These are phyloP conservation scores for Microdochium paspali DNA, from an alignment of 2,329 filamentous ascomycete genomes.

Conservation along the genomic window DNA sequence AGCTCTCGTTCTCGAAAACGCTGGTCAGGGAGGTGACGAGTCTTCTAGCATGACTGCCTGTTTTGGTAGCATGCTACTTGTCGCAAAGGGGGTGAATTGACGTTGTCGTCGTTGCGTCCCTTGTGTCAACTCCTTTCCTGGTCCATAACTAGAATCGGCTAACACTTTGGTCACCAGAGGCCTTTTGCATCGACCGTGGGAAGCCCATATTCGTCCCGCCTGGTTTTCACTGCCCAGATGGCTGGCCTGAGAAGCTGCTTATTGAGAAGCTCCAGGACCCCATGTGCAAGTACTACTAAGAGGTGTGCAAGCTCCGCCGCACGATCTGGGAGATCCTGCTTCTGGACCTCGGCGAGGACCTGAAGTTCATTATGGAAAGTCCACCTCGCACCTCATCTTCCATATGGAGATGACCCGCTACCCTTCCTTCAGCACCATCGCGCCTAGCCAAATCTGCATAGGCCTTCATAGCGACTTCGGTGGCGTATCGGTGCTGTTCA, in stretches of 20 bases:
- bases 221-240: constrained; percentile 18
- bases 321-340: constrained; percentile 15
- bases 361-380: constrained; percentile 8
- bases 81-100: constrained; percentile 12
- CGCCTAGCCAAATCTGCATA: constrained; percentile 8
- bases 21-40: constrained; percentile 16
- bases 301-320: constrained; percentile 11
- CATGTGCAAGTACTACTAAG: constrained; percentile 13
- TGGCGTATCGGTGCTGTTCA: constrained; percentile 14
- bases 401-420: constrained; percentile 13
- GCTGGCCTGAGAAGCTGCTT: constrained; percentile 17
- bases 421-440: constrained; percentile 1
- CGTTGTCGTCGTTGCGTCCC: neutral
- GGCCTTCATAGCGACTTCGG: constrained; percentile 16
- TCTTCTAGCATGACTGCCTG: constrained; percentile 7
- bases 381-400: constrained; percentile 11
- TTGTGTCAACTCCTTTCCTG: neutral
- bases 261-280: constrained; percentile 17
- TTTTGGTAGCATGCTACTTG: constrained; percentile 12
- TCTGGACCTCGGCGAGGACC: constrained; percentile 10
- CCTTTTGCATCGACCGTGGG: constrained; percentile 12
- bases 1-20: constrained; percentile 12
- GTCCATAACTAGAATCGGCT: neutral
- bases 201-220: constrained; percentile 10
- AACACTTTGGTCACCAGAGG: neutral